These are phyloP conservation scores for Cyclotella baltica DNA, from an alignment of 108 stramenopile species.

Conservation along the genomic window DNA sequence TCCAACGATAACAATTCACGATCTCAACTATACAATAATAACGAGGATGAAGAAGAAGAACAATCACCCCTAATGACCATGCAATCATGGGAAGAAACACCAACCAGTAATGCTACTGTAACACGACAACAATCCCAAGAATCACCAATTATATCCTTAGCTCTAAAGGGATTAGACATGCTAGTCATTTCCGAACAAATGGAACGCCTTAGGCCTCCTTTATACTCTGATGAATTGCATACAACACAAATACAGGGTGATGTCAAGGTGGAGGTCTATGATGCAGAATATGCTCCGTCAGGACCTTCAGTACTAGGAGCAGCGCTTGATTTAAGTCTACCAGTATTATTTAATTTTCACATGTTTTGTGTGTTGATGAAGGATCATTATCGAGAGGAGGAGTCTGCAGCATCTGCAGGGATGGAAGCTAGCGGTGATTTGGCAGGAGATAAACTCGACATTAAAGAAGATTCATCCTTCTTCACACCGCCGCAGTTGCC, in stretches of 20 bases:
- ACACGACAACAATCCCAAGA: background rate
- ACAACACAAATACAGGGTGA: constrained; percentile 12
- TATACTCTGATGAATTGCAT: constrained; percentile 24
- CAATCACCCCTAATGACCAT: constrained; percentile 3
- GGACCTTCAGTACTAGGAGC: constrained; percentile 87
- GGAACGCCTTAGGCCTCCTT: constrained; percentile 26
- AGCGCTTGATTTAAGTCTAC: constrained; percentile 83
- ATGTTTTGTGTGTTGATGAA: constrained; percentile 76
- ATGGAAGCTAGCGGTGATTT: background rate
- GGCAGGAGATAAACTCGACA: constrained; percentile 45
- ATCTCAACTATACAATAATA: too few species aligned
- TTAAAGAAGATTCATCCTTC: constrained; percentile 42
- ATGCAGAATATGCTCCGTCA: constrained; percentile 85
- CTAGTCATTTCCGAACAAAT: constrained; percentile 27
- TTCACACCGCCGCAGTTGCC: constrained; percentile 55
- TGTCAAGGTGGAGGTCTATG: constrained; percentile 44
- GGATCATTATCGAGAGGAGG: constrained; percentile 53
- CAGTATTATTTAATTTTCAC: constrained; percentile 91
- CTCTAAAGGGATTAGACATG: constrained; percentile 40
- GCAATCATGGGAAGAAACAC: background rate
- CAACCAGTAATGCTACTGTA: too few species aligned
- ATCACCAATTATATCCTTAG: constrained; percentile 33
- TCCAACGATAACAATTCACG: background rate
- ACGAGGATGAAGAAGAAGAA: constrained; percentile 4
- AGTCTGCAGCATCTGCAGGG: too few species aligned